Evolutionary conservation across 495 filamentous ascomycete species (phyloP), one percentile per base, ranked within the genome.

Genomic region (Trichoderma erinaceum): DNA sequence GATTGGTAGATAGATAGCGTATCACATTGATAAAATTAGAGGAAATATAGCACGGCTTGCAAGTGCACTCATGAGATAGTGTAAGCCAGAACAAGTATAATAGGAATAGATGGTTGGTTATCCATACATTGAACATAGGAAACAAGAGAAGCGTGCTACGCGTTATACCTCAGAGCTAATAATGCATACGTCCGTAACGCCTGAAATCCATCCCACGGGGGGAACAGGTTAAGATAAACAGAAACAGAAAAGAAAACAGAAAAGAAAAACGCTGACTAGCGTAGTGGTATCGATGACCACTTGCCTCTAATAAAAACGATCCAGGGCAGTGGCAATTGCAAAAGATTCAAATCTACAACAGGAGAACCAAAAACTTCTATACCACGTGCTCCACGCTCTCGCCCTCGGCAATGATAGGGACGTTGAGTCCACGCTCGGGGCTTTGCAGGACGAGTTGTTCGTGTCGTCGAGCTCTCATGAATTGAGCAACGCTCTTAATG

Each of bases 361-460:
- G 18, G 15, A 44, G 18, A 65, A 13, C 8, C 38, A 65, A n/a
- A 29, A 18, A 29, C 15, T 8, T 8, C 68, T 78, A 97, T 72
- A 97, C 95, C 68, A 90, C 90, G 50, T 83, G 89, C 80, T 97
- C 92, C 12, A 91, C 83, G 69, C 83, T 79, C 81, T 99, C 95
- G 38, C 89, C 91, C 71, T 92, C 89, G 8, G 95, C 95, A 73
- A 99, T 92, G 68, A 99, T 84, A 18, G 96, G 89, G 32, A 97
- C 86, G 8, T 87, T 86, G 56, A 98, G 79, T 13, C 96, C 95
- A 56, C 95, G 85, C 70, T 97, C 95, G 7, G 96, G 95, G 75
- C 93, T 97, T 76, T 96, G 92, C 71, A 97, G 76, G 10, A 99
- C 92, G 58, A 99, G 81, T 74, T 93, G 90, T 80, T 98, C 94